A percentile compares a stretch with the other conserved stretches of the same genome.
phyloP scores from a whole-genome alignment of 208 protist species.

The Trypanosoma vivax region DNA sequence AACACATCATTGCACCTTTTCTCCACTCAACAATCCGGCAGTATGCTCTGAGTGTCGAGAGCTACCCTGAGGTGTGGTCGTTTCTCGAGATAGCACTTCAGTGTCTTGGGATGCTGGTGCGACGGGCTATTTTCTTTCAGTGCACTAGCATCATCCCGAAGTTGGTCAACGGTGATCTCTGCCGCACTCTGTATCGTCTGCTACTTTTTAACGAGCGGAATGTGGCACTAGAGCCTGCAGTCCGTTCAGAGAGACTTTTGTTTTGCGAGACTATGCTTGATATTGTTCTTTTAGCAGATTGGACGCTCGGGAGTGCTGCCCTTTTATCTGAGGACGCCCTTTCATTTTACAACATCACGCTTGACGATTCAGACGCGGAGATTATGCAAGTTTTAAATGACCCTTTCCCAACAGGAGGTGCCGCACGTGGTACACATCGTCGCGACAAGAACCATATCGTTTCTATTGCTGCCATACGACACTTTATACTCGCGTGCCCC shows the following conservation, averaged over 20 bases:
- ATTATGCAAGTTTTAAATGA: slow-evolving; percentile 64
- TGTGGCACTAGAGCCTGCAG: slow-evolving; percentile 46
- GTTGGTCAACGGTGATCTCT: slow-evolving; percentile 49
- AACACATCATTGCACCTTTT: slow-evolving; percentile 69
- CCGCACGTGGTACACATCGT: slow-evolving; percentile 40
- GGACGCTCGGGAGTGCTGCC: slow-evolving; percentile 31
- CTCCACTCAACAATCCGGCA: slow-evolving; percentile 55
- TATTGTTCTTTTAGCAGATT: slow-evolving; percentile 31
- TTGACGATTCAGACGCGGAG: slow-evolving; percentile 44
- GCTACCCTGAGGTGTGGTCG: slow-evolving; percentile 63
- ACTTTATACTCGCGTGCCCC: slow-evolving; percentile 70
- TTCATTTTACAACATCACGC: slow-evolving; percentile 56
- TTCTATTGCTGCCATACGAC: slow-evolving; percentile 68
- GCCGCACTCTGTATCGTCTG: slow-evolving; percentile 46
- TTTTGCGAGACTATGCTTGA: slow-evolving; percentile 66
- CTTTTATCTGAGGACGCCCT: slow-evolving; percentile 48
- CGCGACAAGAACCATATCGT: slow-evolving; percentile 82
- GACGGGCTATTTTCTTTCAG: slow-evolving; percentile 68
- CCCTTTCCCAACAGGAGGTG: slow-evolving; percentile 55
- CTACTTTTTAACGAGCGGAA: slow-evolving; percentile 56
- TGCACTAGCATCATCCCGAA: slow-evolving; percentile 46
- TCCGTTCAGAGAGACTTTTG: slow-evolving; percentile 57
- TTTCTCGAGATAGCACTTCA: slow-evolving; percentile 67
- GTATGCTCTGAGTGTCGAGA: slow-evolving; percentile 30
- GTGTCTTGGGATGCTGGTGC: slow-evolving; percentile 66